Base-by-base conservation (phyloP, 2,329 filamentous ascomycete genomes). In the Epichloe elymi region DNA sequence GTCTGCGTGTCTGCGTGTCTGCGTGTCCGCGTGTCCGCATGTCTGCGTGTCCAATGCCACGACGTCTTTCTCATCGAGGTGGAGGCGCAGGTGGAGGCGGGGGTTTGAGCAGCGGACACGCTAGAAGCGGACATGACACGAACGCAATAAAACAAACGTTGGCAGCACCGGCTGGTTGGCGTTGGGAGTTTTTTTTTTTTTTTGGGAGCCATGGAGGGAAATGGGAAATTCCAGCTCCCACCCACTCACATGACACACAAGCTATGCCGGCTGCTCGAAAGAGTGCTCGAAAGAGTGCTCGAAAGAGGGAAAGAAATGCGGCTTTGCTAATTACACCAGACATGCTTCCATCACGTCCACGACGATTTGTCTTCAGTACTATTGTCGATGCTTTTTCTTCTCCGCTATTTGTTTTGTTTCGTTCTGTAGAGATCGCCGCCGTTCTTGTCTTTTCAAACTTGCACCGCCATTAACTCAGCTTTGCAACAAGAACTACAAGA, bases 211-310 rank as follows among this genome's bases (percentile, higher is more conserved):
- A 7, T 30, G 12, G 35, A 23, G 19, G 36, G 6, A 47, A 26
- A 26, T 48, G 14, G 45, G 6, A 47, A 26, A 26, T 48, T 40
- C 10, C 30, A 20, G 12, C 17, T 8, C 19, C n/a, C 19, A 47
- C 14, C 36, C 39, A 35, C 50, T 45, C 40, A 48, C 46, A 51
- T 51, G 50, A 51, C 50, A 41, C 46, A 39, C 40, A 35, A 17
- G 39, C 41, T 36, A 48, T 51, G 50, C 46, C 17, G 41, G 49
- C 37, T 51, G 38, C 38, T 42, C 39, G 39, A 12, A 17, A 37
- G 36, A n/a, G n/a, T n/a, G n/a, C n/a, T n/a, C n/a, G n/a, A n/a
- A n/a, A n/a, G n/a, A n/a, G n/a, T n/a, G n/a, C 37, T 41, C 47
- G 39, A 11, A 26, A 37, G 35, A 36, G 3, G 35, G 35, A 36